Evolutionary conservation across 2,329 filamentous ascomycete species (phyloP).

Genomic region (Sphaerulina populicola): DNA sequence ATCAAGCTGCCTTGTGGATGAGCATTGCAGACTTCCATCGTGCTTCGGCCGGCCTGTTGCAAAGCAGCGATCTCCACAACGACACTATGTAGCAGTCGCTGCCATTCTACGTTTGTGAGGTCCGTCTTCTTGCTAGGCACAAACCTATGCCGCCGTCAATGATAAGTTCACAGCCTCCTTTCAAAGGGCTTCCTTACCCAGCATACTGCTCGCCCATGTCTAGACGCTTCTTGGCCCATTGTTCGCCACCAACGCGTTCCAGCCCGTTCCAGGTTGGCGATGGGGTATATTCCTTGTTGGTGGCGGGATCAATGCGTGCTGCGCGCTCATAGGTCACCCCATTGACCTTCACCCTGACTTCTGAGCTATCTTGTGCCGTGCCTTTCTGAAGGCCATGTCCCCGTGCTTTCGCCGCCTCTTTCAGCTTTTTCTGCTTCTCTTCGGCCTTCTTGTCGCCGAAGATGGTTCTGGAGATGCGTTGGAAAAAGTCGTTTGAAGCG

Average conservation of each 20-base stretch:
- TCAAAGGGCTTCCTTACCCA: constrained; percentile 23
- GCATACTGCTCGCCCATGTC: constrained; percentile 33
- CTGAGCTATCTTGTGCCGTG: background rate
- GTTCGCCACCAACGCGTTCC: constrained; percentile 46
- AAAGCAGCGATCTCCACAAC: constrained; percentile 50
- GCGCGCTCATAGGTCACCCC: constrained; percentile 24
- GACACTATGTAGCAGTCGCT: constrained; percentile 45
- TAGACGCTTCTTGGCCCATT: constrained; percentile 35
- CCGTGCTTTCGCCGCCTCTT: constrained; percentile 6
- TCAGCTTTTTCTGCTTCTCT: constrained; percentile 10
- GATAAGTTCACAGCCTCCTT: background rate
- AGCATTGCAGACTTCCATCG: constrained; percentile 46
- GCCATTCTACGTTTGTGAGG: constrained; percentile 33
- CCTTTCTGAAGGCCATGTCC: background rate
- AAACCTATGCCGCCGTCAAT: constrained; percentile 30
- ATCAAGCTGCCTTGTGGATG: constrained; percentile 3
- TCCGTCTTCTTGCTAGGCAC: constrained; percentile 32
- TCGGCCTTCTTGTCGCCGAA: constrained; percentile 27
- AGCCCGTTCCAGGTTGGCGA: constrained; percentile 47
- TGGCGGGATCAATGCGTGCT: constrained; percentile 19
- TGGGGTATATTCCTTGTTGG: constrained; percentile 36
- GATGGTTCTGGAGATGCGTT: constrained; percentile 20
- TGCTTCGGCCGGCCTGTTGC: constrained; percentile 36
- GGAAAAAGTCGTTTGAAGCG: constrained; percentile 24
- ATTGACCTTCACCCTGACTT: background rate